Evolutionary conservation across 257 asterid genomes (phyloP).

Genomic region (Solanum bulbocastanum): DNA sequence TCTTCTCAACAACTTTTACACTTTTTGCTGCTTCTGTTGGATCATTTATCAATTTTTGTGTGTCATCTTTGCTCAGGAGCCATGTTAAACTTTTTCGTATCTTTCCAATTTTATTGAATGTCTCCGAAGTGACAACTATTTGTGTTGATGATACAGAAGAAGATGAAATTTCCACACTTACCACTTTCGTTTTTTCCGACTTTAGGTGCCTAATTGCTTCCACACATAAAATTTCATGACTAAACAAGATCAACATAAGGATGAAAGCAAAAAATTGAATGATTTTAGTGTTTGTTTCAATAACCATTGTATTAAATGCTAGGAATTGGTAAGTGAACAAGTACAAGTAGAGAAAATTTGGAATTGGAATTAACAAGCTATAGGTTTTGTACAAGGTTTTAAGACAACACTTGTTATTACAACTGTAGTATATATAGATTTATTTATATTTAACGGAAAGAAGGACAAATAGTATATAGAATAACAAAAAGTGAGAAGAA

Average conservation of each 20-base stretch:
- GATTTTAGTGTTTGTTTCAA: background rate
- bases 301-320: background rate
- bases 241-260: constrained; percentile 3
- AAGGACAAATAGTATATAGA: background rate
- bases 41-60: background rate
- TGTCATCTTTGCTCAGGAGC: background rate
- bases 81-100: background rate
- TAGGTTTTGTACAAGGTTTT: background rate
- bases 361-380: background rate
- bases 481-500: background rate
- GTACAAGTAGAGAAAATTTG: background rate
- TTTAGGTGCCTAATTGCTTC: constrained; percentile 12
- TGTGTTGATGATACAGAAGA: background rate
- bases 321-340: background rate
- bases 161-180: background rate
- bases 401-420: background rate
- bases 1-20: constrained; percentile 3
- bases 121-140: background rate
- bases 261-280: background rate
- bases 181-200: background rate
- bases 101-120: background rate
- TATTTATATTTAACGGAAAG: background rate
- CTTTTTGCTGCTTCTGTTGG: background rate
- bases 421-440: background rate
- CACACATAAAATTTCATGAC: constrained; percentile 1